Conservation (phyloP, 2,329 filamentous ascomycete genomes). For the Venturia carpophila region DNA sequence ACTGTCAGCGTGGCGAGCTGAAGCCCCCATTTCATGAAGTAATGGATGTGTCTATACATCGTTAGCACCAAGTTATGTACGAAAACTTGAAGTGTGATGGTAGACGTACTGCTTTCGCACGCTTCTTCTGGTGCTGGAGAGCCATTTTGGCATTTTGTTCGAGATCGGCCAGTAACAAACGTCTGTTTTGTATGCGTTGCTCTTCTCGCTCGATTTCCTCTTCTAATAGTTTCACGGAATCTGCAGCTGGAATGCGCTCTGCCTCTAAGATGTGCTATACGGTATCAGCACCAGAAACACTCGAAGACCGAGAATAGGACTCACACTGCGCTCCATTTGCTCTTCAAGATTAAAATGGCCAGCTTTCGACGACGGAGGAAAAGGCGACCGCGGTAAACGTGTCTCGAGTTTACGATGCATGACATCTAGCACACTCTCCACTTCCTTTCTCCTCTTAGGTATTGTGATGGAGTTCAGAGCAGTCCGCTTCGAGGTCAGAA, state of each 20-base stretch:
- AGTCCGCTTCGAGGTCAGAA: constrained; percentile 53
- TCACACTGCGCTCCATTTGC: constrained; percentile 50
- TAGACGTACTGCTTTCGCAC: constrained; percentile 26
- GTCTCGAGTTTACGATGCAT: constrained; percentile 49
- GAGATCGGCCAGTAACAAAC: constrained; percentile 43
- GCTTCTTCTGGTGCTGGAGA: constrained; percentile 46
- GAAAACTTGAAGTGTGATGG: neutral
- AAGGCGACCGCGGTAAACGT: constrained; percentile 55
- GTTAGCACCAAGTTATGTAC: neutral
- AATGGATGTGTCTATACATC: constrained; percentile 13
- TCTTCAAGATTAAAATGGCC: constrained; percentile 58
- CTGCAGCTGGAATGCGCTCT: constrained; percentile 54
- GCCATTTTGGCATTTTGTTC: constrained; percentile 52
- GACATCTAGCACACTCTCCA: constrained; percentile 48
- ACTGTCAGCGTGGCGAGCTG: constrained; percentile 1
- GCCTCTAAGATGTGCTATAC: constrained; percentile 42
- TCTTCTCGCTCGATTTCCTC: constrained; percentile 52
- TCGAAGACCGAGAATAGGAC: constrained; percentile 16
- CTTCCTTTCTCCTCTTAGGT: constrained; percentile 42
- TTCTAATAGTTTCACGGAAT: constrained; percentile 54
- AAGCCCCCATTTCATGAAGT: neutral
- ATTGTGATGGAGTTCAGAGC: constrained; percentile 50
- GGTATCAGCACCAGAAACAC: constrained; percentile 12
- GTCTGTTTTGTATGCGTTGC: constrained; percentile 48
- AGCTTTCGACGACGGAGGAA: constrained; percentile 49